These are phyloP conservation scores for Nitzschia sp. DNA, from an alignment of 108 stramenopile species.

Conservation along the genomic window DNA sequence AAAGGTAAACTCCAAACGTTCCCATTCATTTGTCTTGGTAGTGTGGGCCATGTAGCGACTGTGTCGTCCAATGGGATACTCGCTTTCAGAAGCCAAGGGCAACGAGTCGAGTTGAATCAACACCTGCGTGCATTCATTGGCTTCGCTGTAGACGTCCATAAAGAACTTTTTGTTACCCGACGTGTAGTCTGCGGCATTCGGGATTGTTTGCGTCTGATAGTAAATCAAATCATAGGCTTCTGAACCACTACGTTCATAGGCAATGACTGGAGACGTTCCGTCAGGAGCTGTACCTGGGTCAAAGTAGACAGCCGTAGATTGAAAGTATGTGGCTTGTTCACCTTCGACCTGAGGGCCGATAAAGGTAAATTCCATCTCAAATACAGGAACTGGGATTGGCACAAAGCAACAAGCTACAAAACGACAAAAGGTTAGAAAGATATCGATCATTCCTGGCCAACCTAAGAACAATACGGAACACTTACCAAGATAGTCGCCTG, in stretches of 20 bases:
- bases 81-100: neutral
- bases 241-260: neutral
- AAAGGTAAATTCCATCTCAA: slow-evolving; percentile 3
- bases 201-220: slow-evolving; percentile 7
- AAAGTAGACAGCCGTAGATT: slow-evolving; percentile 3
- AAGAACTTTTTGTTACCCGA: slow-evolving; percentile 6
- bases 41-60: slow-evolving; percentile 13
- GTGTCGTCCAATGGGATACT: slow-evolving; percentile 13
- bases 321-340: slow-evolving; percentile 9
- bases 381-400: neutral
- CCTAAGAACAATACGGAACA: too few relatives aligned
- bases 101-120: slow-evolving; percentile 7
- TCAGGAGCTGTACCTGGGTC: slow-evolving; percentile 1
- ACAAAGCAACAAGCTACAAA: slow-evolving; percentile 25
- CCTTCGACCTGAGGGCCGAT: neutral
- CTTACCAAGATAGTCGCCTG: slow-evolving; percentile 6
- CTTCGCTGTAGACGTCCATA: slow-evolving; percentile 12
- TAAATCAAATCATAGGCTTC: slow-evolving; percentile 20
- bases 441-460: too few relatives aligned
- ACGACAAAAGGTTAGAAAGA: too few relatives aligned
- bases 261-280: neutral
- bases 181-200: slow-evolving; percentile 10
- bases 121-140: slow-evolving; percentile 28
- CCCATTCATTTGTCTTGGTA: slow-evolving; percentile 13
- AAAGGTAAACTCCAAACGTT: slow-evolving; percentile 17